Percentiles rank a stretch among this genome's conserved stretches.
Evolutionary conservation across 352 stramenopile species (phyloP).

Genomic region (Thalassiosira oceanica): DNA sequence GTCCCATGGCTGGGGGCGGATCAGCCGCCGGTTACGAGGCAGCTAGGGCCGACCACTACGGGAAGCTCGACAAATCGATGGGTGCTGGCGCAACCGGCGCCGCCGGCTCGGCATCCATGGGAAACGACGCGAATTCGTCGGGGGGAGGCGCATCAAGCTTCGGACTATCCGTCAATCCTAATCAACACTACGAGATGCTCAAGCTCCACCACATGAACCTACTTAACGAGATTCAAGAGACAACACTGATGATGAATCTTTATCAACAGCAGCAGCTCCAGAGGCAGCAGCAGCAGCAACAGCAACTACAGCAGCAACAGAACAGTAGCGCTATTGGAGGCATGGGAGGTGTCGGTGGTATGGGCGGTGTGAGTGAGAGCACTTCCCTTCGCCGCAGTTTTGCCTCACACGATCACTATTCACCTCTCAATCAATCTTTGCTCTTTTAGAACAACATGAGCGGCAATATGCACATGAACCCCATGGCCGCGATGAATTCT

Average conservation of each 20-base stretch:
- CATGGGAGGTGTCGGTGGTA: constrained; percentile 11
- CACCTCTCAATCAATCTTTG: no score
- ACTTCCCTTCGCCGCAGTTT: no score
- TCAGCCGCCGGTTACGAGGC: constrained; percentile 74
- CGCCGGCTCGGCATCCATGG: no score
- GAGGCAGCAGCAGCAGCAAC: constrained; percentile 78
- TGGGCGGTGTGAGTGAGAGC: constrained; percentile 10
- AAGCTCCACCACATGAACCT: constrained; percentile 84
- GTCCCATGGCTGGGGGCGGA: constrained; percentile 63
- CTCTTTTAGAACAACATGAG: no score
- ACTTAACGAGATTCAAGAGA: constrained; percentile 83
- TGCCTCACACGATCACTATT: no score
- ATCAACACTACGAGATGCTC: constrained; percentile 81
- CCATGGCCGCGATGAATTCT: constrained; percentile 4
- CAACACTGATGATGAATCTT: constrained; percentile 83
- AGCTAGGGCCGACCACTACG: constrained; percentile 70
- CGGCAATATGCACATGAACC: no score
- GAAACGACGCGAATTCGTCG: neutral
- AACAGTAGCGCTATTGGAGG: constrained; percentile 9
- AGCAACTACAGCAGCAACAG: constrained; percentile 73
- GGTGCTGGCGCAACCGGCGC: neutral
- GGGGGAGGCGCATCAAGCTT: neutral
- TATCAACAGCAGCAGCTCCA: constrained; percentile 80
- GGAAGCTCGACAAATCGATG: constrained; percentile 35
- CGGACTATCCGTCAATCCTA: constrained; percentile 72